Evolutionary conservation across 768 basidiomycete species (phyloP).

Genomic region (Trametes elegans): DNA sequence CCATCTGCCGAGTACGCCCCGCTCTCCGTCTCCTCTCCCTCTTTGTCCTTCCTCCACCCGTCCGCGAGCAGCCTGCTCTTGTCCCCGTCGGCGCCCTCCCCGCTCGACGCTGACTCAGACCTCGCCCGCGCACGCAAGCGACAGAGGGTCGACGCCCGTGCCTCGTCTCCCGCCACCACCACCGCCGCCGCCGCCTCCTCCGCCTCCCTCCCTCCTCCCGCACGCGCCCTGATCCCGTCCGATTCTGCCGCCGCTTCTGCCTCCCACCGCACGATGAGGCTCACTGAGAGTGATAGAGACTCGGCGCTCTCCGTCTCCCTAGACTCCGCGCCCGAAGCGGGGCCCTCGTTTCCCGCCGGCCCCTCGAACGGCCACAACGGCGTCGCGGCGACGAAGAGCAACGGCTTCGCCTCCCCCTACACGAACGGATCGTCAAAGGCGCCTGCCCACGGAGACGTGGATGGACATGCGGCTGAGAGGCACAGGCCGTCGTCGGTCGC

Average conservation of each 20-base stretch:
- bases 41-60: slow-evolving; percentile 30
- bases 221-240: slow-evolving; percentile 23
- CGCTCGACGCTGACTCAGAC: slow-evolving; percentile 22
- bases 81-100: slow-evolving; percentile 5
- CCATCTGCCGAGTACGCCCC: slow-evolving; percentile 13
- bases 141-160: slow-evolving; percentile 26
- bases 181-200: slow-evolving; percentile 12
- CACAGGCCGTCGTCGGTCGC: slow-evolving; percentile 35
- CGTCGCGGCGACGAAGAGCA: slow-evolving; percentile 20
- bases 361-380: slow-evolving; percentile 29
- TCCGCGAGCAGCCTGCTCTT: slow-evolving; percentile 18
- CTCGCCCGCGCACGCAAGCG: slow-evolving; percentile 26
- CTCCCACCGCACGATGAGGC: slow-evolving; percentile 22
- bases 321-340: slow-evolving; percentile 23
- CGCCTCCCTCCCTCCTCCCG: slow-evolving; percentile 23
- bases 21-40: slow-evolving; percentile 24
- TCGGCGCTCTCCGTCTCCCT: slow-evolving; percentile 26
- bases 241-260: slow-evolving; percentile 17
- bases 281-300: slow-evolving; percentile 25
- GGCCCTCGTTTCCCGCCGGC: slow-evolving; percentile 21
- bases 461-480: slow-evolving; percentile 19
- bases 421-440: slow-evolving; percentile 23
- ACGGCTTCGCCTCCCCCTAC: slow-evolving; percentile 22
- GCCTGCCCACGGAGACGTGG: background rate
- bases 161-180: slow-evolving; percentile 11